Conservation (phyloP, 371 early-diverging fungal species). For the Haplosporangium sp. region DNA sequence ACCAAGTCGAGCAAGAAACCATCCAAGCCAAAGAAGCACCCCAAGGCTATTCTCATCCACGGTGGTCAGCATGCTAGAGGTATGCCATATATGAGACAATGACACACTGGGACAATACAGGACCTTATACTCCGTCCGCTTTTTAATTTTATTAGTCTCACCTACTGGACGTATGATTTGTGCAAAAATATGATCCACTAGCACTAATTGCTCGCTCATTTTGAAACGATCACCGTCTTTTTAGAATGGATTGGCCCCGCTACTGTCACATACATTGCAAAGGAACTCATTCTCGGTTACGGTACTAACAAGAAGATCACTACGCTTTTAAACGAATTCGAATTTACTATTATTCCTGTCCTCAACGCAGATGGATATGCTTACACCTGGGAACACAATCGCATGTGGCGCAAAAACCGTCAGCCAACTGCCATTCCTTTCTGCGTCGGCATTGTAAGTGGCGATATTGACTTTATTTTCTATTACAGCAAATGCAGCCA, state of each 20-base stretch:
- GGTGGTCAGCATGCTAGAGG: constrained; percentile 59
- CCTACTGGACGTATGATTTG: background rate
- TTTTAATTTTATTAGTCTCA: background rate
- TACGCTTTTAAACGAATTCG: constrained; percentile 50
- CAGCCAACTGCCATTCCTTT: constrained; percentile 54
- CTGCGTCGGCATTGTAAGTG: constrained; percentile 59
- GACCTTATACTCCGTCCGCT: too few relatives aligned
- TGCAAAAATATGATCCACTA: too few relatives aligned
- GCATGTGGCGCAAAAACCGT: constrained; percentile 68
- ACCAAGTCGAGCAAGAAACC: constrained; percentile 22
- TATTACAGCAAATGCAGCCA: too few relatives aligned
- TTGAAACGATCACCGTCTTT: background rate
- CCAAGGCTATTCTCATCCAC: constrained; percentile 53
- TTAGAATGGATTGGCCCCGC: constrained; percentile 58
- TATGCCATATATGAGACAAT: constrained; percentile 2
- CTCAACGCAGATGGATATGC: constrained; percentile 65
- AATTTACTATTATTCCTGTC: constrained; percentile 57
- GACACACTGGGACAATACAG: too few relatives aligned
- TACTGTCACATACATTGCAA: constrained; percentile 53
- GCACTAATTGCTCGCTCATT: too few relatives aligned
- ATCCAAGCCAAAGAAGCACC: constrained; percentile 45
- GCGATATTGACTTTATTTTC: background rate
- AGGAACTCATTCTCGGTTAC: constrained; percentile 52
- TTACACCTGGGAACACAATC: constrained; percentile 53
- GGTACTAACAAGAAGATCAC: constrained; percentile 47